These are phyloP conservation scores for Sisymbrium irio DNA, from an alignment of 345 rosid genomes.

Conservation along the genomic window DNA sequence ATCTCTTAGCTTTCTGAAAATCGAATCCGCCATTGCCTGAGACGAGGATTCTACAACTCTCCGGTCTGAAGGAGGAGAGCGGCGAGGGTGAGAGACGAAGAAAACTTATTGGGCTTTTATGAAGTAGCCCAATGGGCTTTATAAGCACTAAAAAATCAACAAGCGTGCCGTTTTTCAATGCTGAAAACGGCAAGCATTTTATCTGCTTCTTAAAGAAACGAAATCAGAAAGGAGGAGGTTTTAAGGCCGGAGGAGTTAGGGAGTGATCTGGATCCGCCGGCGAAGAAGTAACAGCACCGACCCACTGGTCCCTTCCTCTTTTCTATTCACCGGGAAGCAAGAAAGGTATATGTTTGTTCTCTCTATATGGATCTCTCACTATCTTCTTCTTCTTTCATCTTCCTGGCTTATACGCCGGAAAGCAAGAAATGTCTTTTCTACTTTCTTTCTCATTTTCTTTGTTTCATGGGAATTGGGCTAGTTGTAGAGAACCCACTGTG, in stretches of 20 bases:
- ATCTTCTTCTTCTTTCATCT: too few species aligned
- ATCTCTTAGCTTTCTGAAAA: slow-evolving; percentile 75
- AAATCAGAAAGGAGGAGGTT: neutral
- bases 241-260: neutral
- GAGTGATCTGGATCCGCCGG: slow-evolving; percentile 25
- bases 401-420: too few species aligned
- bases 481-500: neutral
- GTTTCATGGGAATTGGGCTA: neutral
- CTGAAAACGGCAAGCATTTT: slow-evolving; percentile 23
- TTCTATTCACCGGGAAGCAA: neutral
- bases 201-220: neutral
- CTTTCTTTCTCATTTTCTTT: neutral
- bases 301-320: neutral
- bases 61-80: neutral
- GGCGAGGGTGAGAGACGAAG: neutral
- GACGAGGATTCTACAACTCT: neutral
- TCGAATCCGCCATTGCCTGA: slow-evolving; percentile 62
- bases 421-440: too few species aligned
- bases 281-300: neutral
- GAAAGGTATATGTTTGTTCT: neutral
- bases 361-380: neutral
- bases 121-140: slow-evolving; percentile 6
- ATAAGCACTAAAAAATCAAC: neutral
- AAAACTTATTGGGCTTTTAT: neutral
- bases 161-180: slow-evolving; percentile 4